Conservation (phyloP, 805 yeast genomes). For the Spathaspora passalidarum region DNA sequence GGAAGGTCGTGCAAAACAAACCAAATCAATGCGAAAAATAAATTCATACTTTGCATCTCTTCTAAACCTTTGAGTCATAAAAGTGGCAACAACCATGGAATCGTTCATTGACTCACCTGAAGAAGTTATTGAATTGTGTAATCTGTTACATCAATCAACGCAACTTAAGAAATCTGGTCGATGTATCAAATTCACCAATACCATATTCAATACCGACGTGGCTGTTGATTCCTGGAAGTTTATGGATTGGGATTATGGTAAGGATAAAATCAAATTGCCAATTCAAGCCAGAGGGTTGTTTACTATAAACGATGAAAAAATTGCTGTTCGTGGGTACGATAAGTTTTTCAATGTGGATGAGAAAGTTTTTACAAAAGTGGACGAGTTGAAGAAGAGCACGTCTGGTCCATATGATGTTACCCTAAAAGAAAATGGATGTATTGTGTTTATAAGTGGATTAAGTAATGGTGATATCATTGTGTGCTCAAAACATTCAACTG, state of each 20-base stretch:
- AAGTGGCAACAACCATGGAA: background rate
- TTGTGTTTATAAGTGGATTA: conserved; percentile 76
- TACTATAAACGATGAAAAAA: conserved; percentile 41
- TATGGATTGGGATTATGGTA: conserved; percentile 84
- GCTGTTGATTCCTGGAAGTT: conserved; percentile 64
- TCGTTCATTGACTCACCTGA: conserved; percentile 5
- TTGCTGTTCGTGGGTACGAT: conserved; percentile 86
- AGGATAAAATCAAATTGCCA: conserved; percentile 54
- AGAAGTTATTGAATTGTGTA: conserved; percentile 17
- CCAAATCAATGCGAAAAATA: no score
- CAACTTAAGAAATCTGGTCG: conserved; percentile 20
- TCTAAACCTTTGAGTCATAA: no score
- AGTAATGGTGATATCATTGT: conserved; percentile 75
- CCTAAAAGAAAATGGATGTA: conserved; percentile 91
- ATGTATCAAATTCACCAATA: conserved; percentile 14
- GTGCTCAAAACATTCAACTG: conserved; percentile 90
- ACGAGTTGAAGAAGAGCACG: conserved; percentile 42
- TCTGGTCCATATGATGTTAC: conserved; percentile 79
- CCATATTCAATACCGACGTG: conserved; percentile 6
- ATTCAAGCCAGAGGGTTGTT: conserved; percentile 83
- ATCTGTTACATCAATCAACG: conserved; percentile 16
- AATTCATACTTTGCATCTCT: no score
- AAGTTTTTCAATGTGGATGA: conserved; percentile 88
- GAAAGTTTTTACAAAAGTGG: conserved; percentile 49
- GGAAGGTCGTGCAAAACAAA: no score